Percentiles rank a stretch among this genome's conserved stretches.
Evolutionary conservation across 2,329 filamentous ascomycete species (phyloP).

Genomic region (Colletotrichum chlorophyti): DNA sequence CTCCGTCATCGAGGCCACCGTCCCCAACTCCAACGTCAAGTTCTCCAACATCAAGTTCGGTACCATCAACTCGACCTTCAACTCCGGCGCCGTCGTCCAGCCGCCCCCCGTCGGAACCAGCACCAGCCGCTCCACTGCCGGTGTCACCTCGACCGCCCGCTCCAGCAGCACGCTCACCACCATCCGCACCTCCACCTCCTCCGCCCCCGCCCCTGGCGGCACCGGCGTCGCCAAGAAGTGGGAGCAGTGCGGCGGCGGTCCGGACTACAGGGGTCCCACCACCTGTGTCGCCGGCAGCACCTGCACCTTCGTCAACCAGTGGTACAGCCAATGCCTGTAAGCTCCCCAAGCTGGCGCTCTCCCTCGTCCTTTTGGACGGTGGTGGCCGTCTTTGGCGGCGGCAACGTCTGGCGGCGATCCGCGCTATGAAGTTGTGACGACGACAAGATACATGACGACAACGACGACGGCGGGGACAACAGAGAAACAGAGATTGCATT

Average conservation of each 20-base stretch:
- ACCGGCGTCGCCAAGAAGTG: conserved; percentile 36
- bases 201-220: conserved; percentile 9
- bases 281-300: conserved; percentile 42
- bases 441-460: neutral
- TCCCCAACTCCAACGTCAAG: conserved; percentile 56
- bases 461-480: neutral
- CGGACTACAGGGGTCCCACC: conserved; percentile 42
- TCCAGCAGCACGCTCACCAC: conserved; percentile 26
- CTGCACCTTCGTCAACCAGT: conserved; percentile 47
- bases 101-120: conserved; percentile 3
- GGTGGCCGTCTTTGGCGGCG: no score
- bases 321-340: conserved; percentile 51
- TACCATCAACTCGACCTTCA: conserved; percentile 61
- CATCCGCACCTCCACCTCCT: neutral
- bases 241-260: conserved; percentile 48
- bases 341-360: neutral
- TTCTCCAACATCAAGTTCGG: conserved; percentile 65
- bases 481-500: conserved; percentile 13
- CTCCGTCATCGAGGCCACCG: conserved; percentile 51
- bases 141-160: no score
- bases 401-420: neutral
- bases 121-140: neutral
- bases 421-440: no score
- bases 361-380: no score
- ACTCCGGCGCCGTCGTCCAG: conserved; percentile 15